Percentiles rank a stretch among this genome's conserved stretches.
phyloP scores from a whole-genome alignment of 495 filamentous ascomycete genomes.

The Penicillium coprophilum region DNA sequence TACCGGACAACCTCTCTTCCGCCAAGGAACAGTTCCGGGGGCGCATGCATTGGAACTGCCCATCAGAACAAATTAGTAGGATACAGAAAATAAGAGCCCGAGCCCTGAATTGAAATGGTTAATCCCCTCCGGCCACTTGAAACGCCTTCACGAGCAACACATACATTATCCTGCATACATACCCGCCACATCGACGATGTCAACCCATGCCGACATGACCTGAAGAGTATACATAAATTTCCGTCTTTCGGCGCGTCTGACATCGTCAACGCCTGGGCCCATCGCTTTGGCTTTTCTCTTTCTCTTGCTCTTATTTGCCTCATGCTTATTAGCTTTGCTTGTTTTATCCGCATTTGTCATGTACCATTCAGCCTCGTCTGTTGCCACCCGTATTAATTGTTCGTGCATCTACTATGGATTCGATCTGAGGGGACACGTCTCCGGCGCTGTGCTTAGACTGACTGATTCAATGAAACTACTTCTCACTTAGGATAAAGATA shows the following conservation, averaged over 20 bases:
- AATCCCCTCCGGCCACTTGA: background rate
- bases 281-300: background rate
- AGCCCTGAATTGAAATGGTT: slow-evolving; percentile 10
- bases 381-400: background rate
- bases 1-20: slow-evolving; percentile 3
- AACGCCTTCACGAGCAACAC: slow-evolving; percentile 9
- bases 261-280: background rate
- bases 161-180: slow-evolving; percentile 16
- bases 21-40: background rate
- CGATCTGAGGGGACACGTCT: slow-evolving; percentile 5
- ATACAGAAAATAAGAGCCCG: slow-evolving; percentile 9
- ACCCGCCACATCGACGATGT: background rate
- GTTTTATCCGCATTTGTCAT: background rate
- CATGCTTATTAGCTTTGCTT: slow-evolving; percentile 9
- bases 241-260: background rate
- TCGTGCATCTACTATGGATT: slow-evolving; percentile 5
- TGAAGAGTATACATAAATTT: background rate
- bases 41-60: background rate
- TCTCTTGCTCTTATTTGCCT: background rate
- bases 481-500: background rate
- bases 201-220: background rate
- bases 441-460: slow-evolving; percentile 4
- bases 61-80: background rate
- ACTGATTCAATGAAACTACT: slow-evolving; percentile 5
- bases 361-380: background rate